These are phyloP conservation scores for Ceratobasidium theobromae DNA, from an alignment of 1,284 basidiomycete genomes.

Conservation along the genomic window DNA sequence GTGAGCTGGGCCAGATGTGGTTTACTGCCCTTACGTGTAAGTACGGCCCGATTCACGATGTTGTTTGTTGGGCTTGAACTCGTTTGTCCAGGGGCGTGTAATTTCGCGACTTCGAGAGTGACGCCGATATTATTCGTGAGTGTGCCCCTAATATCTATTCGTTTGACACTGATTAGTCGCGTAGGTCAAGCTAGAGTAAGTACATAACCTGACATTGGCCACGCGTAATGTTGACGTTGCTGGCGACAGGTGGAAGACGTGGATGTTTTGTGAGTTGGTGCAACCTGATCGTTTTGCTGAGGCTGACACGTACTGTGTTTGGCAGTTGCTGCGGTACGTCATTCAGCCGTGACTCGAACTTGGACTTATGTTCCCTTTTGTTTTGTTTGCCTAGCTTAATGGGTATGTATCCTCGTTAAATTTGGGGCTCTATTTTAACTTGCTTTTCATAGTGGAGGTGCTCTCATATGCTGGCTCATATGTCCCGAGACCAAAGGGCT, in stretches of 20 bases:
- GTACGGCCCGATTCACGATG: neutral
- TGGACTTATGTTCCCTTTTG: neutral
- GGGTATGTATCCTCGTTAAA: slow-evolving; percentile 11
- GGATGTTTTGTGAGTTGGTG: slow-evolving; percentile 34
- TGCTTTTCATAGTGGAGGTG: slow-evolving; percentile 20
- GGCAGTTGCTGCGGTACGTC: slow-evolving; percentile 25
- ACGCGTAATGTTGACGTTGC: neutral
- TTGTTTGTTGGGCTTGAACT: neutral
- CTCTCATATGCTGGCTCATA: slow-evolving; percentile 32
- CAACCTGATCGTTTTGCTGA: neutral
- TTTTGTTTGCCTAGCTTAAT: slow-evolving; percentile 21
- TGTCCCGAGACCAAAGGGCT: slow-evolving; percentile 34
- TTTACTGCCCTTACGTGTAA: slow-evolving; percentile 32
- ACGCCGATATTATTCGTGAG: slow-evolving; percentile 35
- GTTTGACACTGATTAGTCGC: neutral
- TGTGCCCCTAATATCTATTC: neutral
- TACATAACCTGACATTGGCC: no score
- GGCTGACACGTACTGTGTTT: neutral
- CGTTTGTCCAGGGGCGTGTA: slow-evolving; percentile 19
- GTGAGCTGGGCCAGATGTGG: slow-evolving; percentile 34
- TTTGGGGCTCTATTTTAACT: neutral
- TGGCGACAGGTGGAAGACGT: slow-evolving; percentile 24
- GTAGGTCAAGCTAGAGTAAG: slow-evolving; percentile 33
- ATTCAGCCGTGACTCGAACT: neutral
- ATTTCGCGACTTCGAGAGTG: slow-evolving; percentile 33